Conservation (phyloP, 306 rosid species). For the Casuarina cunninghamiana region DNA sequence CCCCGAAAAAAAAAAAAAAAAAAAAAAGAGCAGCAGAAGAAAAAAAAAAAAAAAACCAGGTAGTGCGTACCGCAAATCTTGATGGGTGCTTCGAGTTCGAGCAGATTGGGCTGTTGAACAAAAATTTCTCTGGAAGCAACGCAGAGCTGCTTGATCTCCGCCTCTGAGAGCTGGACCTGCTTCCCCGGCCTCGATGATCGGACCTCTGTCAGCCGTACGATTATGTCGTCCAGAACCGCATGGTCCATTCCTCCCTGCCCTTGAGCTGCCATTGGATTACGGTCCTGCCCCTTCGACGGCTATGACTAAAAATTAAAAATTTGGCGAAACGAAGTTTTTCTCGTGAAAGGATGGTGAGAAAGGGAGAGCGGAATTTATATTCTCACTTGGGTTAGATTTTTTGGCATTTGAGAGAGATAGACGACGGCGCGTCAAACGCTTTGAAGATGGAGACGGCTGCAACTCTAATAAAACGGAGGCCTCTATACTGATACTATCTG, state of each 20-base stretch:
- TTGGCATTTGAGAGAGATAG: not conserved
- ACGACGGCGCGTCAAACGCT: slow-evolving; percentile 12
- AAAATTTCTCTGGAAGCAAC: slow-evolving; percentile 75
- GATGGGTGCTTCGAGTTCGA: slow-evolving; percentile 95
- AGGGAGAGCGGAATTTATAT: not conserved
- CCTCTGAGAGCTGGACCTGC: slow-evolving; percentile 87
- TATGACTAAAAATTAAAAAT: slow-evolving; percentile 30
- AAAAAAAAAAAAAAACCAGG: not conserved
- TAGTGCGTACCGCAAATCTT: slow-evolving; percentile 75
- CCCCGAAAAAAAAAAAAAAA: no score
- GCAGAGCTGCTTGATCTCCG: slow-evolving; percentile 94
- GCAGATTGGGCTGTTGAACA: slow-evolving; percentile 78
- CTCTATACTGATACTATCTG: not conserved
- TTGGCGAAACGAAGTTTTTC: not conserved
- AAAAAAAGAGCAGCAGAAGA: not conserved
- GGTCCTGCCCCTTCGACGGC: slow-evolving; percentile 16
- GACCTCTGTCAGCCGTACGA: slow-evolving; percentile 79
- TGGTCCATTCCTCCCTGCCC: slow-evolving; percentile 65
- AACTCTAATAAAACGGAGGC: slow-evolving; percentile 20
- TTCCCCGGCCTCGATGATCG: slow-evolving; percentile 79
- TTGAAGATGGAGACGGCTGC: slow-evolving; percentile 23
- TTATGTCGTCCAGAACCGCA: slow-evolving; percentile 82
- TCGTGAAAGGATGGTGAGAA: slow-evolving; percentile 9
- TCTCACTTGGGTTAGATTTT: not conserved
- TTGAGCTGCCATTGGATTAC: slow-evolving; percentile 52